Evolutionary conservation across 352 stramenopile genomes (phyloP).

Genomic region (Sclerospora graminicola): DNA sequence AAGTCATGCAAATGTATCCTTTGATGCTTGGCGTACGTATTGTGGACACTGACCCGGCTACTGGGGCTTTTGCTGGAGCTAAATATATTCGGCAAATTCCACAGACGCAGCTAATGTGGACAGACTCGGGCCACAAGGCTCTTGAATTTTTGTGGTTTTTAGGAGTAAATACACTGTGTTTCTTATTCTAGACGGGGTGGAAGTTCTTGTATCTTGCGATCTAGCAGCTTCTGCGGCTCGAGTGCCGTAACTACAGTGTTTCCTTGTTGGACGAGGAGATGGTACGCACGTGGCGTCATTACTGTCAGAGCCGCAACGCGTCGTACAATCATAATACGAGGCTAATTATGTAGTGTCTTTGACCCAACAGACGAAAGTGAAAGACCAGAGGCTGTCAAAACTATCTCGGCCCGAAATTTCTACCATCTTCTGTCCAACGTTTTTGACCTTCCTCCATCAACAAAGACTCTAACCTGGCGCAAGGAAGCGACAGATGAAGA

Average conservation of each 20-base stretch:
- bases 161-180: conserved; percentile 23
- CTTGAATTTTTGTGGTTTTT: conserved; percentile 20
- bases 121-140: conserved; percentile 18
- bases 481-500: conserved; percentile 11
- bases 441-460: conserved; percentile 18
- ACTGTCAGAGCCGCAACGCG: conserved; percentile 50
- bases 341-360: not conserved
- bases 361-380: too few species aligned
- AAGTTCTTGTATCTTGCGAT: conserved; percentile 76
- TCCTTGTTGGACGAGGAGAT: conserved; percentile 55
- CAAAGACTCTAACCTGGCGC: conserved; percentile 16
- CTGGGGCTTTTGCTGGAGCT: conserved; percentile 41
- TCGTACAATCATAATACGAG: conserved; percentile 44
- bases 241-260: conserved; percentile 60
- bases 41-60: conserved; percentile 44
- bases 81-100: conserved; percentile 59
- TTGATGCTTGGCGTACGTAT: conserved; percentile 57
- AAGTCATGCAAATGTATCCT: conserved; percentile 77
- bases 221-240: conserved; percentile 50
- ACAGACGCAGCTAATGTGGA: conserved; percentile 29
- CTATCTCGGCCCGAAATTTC: conserved; percentile 12
- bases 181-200: conserved; percentile 58
- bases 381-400: not conserved
- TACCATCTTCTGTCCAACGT: conserved; percentile 29
- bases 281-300: conserved; percentile 20